phyloP scores from a whole-genome alignment of 306 rosid species.

The Vigna nakashimae region DNA sequence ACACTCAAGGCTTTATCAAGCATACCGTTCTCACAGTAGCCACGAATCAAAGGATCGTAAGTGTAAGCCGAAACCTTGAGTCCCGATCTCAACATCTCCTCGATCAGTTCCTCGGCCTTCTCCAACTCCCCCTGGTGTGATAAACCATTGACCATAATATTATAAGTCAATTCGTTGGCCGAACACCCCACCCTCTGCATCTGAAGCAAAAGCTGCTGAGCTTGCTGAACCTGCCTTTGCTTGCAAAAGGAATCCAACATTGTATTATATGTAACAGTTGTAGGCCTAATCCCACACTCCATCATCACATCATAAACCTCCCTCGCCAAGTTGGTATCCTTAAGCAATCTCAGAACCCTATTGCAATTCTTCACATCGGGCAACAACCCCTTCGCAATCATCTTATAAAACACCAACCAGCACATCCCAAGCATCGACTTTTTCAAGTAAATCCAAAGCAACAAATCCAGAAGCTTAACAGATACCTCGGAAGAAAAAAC shows the following conservation, averaged over 20 bases:
- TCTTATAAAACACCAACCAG: constrained; percentile 55
- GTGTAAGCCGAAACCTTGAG: constrained; percentile 66
- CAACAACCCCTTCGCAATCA: constrained; percentile 64
- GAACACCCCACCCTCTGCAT: constrained; percentile 63
- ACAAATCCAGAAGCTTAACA: constrained; percentile 63
- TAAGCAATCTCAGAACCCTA: constrained; percentile 72
- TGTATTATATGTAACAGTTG: constrained; percentile 67
- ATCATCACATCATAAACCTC: constrained; percentile 66
- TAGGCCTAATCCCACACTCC: constrained; percentile 65
- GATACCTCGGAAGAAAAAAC: constrained; percentile 45
- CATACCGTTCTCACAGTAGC: constrained; percentile 61
- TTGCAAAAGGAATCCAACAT: constrained; percentile 72
- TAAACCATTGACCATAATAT: constrained; percentile 74
- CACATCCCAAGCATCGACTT: constrained; percentile 63
- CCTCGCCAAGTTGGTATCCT: constrained; percentile 55
- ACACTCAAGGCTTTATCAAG: constrained; percentile 57
- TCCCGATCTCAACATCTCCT: constrained; percentile 63
- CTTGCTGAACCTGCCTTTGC: constrained; percentile 67
- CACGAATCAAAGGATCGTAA: constrained; percentile 66
- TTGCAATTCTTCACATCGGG: constrained; percentile 81
- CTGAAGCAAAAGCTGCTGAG: constrained; percentile 54
- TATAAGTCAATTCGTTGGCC: constrained; percentile 65
- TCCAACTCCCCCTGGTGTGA: constrained; percentile 63
- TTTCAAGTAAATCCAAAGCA: constrained; percentile 60
- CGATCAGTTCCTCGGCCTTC: constrained; percentile 60